phyloP scores from a whole-genome alignment of 306 rosid genomes.

The Sophora flavescens region DNA sequence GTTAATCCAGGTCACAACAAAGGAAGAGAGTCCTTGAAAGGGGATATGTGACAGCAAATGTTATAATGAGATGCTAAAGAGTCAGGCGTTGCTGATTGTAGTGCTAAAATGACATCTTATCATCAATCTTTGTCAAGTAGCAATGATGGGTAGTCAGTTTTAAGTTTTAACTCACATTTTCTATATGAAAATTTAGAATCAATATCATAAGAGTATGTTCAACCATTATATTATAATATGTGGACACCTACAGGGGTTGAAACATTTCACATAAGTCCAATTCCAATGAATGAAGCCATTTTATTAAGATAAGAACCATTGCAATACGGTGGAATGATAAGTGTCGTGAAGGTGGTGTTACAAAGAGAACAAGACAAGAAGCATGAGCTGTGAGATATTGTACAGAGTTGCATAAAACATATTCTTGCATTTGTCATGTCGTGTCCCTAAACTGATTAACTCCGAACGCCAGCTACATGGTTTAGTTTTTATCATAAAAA shows the following conservation, averaged over 20 bases:
- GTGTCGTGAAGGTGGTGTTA: constrained; percentile 4
- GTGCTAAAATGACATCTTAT: constrained; percentile 4
- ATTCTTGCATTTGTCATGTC: constrained; percentile 42
- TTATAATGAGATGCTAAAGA: not conserved
- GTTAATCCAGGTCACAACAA: constrained; percentile 32
- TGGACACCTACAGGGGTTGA: constrained; percentile 37
- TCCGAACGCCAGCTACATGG: constrained; percentile 24
- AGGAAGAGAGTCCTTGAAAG: not conserved
- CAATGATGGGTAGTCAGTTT: constrained; percentile 1
- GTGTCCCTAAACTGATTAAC: constrained; percentile 10
- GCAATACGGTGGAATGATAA: constrained; percentile 35
- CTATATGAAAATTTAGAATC: not conserved
- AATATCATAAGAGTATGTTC: constrained; percentile 11
- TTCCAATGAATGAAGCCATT: constrained; percentile 34
- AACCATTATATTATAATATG: not conserved
- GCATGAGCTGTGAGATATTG: constrained; percentile 52
- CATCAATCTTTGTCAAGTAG: constrained; percentile 42
- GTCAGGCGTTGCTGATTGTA: not conserved
- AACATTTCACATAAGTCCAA: constrained; percentile 34
- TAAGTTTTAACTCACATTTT: constrained; percentile 37
- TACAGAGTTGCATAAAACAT: constrained; percentile 32
- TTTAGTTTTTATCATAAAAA: too few relatives aligned
- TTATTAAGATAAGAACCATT: constrained; percentile 42
- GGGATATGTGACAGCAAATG: constrained; percentile 16
- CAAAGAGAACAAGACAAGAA: constrained; percentile 42